phyloP scores from a whole-genome alignment of 139 green algal species.

The Mesotaenium endlicherianum region DNA sequence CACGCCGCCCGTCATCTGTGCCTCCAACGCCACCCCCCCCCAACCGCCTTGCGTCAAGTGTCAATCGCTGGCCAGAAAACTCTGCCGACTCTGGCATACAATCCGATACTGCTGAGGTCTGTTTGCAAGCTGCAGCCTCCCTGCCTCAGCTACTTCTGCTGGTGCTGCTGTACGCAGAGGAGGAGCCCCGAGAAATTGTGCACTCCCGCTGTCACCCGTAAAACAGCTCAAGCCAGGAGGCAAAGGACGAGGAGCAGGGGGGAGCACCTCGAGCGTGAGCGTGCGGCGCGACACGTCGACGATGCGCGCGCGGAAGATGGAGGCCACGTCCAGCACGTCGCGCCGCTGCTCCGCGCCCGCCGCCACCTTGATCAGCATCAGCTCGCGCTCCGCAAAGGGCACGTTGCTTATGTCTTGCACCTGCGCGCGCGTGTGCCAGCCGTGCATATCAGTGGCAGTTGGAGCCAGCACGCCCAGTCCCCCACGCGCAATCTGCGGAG shows the following conservation, averaged over 20 bases:
- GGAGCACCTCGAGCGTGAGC: constrained; percentile 81
- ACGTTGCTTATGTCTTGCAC: constrained; percentile 72
- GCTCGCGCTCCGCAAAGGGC: constrained; percentile 81
- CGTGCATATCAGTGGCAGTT: no score
- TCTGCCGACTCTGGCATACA: neutral
- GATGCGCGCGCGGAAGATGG: constrained; percentile 86
- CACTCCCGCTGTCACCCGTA: neutral
- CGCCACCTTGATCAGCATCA: constrained; percentile 93
- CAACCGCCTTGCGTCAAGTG: neutral
- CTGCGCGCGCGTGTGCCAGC: no score
- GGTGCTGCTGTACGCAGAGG: no score
- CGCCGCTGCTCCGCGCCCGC: constrained; percentile 47
- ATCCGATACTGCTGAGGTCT: neutral
- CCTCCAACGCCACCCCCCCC: no score
- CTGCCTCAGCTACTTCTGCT: no score
- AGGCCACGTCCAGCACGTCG: constrained; percentile 80
- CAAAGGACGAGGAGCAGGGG: neutral
- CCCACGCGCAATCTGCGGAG: no score
- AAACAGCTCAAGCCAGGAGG: neutral
- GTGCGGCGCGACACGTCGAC: constrained; percentile 76
- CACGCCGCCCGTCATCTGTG: constrained; percentile 70
- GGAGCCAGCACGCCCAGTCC: no score
- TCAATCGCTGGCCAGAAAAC: neutral
- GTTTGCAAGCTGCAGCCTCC: no score
- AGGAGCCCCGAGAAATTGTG: neutral